phyloP scores from a whole-genome alignment of 768 basidiomycete genomes.

The Pholiota microspora region DNA sequence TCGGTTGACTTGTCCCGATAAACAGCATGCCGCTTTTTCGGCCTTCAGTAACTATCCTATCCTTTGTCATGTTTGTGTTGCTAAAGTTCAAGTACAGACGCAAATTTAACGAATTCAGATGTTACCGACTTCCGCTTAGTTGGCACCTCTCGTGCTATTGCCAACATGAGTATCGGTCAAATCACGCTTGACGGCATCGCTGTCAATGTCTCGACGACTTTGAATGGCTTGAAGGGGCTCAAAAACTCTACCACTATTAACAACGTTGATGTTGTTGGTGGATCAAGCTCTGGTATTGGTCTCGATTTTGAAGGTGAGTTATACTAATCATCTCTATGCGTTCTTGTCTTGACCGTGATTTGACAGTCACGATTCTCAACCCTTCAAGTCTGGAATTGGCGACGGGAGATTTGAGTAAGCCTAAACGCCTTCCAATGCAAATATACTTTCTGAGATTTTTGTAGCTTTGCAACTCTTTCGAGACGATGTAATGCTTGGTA shows the following conservation, averaged over 20 bases:
- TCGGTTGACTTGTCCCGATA: slow-evolving; percentile 43
- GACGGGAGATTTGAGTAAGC: slow-evolving; percentile 63
- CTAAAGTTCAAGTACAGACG: slow-evolving; percentile 34
- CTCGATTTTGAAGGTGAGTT: slow-evolving; percentile 59
- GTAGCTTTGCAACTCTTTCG: slow-evolving; percentile 56
- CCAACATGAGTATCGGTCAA: slow-evolving; percentile 60
- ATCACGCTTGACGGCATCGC: slow-evolving; percentile 71
- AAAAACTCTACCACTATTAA: slow-evolving; percentile 54
- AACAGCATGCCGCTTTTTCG: slow-evolving; percentile 50
- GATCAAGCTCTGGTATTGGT: slow-evolving; percentile 54
- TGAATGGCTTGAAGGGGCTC: slow-evolving; percentile 62
- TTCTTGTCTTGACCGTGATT: background rate
- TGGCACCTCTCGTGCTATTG: slow-evolving; percentile 58
- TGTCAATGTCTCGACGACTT: slow-evolving; percentile 62
- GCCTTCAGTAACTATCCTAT: slow-evolving; percentile 45
- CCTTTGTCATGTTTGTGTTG: background rate
- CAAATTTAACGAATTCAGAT: slow-evolving; percentile 49
- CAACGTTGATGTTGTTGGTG: slow-evolving; percentile 65
- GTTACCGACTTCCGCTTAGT: slow-evolving; percentile 53
- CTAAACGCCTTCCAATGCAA: background rate
- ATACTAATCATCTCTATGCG: background rate
- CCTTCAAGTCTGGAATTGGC: slow-evolving; percentile 64
- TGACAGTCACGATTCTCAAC: slow-evolving; percentile 58
- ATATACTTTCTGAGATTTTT: background rate
- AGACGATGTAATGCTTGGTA: slow-evolving; percentile 54